phyloP scores from a whole-genome alignment of 1,139 yeast species.

The Geotrichum histeridarum region DNA sequence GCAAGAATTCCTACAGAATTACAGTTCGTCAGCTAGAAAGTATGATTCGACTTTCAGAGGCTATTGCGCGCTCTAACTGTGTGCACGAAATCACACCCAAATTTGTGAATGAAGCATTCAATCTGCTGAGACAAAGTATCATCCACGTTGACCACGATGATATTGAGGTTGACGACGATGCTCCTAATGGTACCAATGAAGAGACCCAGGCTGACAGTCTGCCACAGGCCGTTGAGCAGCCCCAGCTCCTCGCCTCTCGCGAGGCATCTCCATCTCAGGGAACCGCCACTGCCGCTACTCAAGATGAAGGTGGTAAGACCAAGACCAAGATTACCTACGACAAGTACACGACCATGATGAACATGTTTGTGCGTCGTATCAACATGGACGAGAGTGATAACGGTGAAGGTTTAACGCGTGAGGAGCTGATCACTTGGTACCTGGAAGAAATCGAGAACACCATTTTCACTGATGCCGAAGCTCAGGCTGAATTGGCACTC shows the following conservation, averaged over 20 bases:
- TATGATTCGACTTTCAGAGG: conserved; percentile 89
- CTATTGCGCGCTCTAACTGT: conserved; percentile 96
- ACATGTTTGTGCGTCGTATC: conserved; percentile 66
- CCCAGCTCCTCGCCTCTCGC: conserved; percentile 10
- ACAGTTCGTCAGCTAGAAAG: conserved; percentile 95
- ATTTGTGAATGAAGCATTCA: conserved; percentile 92
- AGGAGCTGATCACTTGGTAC: conserved; percentile 74
- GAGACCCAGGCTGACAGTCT: conserved; percentile 14
- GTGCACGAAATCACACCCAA: conserved; percentile 80
- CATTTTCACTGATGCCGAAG: conserved; percentile 64
- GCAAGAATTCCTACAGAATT: conserved; percentile 79
- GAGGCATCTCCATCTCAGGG: conserved; percentile 12
- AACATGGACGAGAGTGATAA: conserved; percentile 43
- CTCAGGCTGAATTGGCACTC: conserved; percentile 62
- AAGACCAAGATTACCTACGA: conserved; percentile 71
- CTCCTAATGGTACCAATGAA: conserved; percentile 18
- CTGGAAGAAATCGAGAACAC: conserved; percentile 69
- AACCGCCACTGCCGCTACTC: conserved; percentile 17
- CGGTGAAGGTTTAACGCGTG: conserved; percentile 64
- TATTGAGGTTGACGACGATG: conserved; percentile 60
- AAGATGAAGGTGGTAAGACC: conserved; percentile 25
- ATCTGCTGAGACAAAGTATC: conserved; percentile 81
- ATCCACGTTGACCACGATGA: conserved; percentile 94
- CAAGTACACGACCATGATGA: conserved; percentile 79
- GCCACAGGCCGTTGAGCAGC: conserved; percentile 17